Evolutionary conservation across 257 asterid species (phyloP), one percentile per base, ranked within the genome.

Genomic region (Linaria vulgaris): DNA sequence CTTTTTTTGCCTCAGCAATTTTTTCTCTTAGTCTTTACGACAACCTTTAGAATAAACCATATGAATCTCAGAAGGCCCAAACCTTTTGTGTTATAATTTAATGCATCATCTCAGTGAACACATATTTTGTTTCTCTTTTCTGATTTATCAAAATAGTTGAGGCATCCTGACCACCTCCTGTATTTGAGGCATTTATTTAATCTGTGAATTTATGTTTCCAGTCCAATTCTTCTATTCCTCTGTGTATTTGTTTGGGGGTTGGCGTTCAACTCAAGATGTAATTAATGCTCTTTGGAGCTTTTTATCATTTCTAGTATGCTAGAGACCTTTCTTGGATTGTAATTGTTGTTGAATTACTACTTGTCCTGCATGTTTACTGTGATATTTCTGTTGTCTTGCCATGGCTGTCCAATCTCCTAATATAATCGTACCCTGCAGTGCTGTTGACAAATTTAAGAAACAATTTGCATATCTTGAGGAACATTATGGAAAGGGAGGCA

Each of bases 401-500:
- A 44, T 44, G 49, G 49, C 17, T n/a, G 23, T 27, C 10, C 45
- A 4, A 47, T 57, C 13, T 17, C 22, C 53, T 47, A 3, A 37
- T 48, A 24, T 43, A 46, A n/a, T 50, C 63, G 4, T 22, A 41
- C 30, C 64, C 66, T n/a, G 1, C 86, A 94, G 99, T 77, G 99
- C 97, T 11, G 97, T 94, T 3, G 99, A 90, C 80, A 94, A 94
- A 73, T 94, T 94, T 64, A 90, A 94, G 88, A 87, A 90, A 76
- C 97, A 94, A 63, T 94, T 94, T 71, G 97, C 99, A 0, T 83
- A 77, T 76, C 97, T 85, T 54, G 99, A 94, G 77, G 99, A 94
- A 78, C 94, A 81, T 55, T 94, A 82, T 41, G 87, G 90, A 60
- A 89, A 82, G 38, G 95, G 95, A 23, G 83, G 77, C 22, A 81